These are phyloP conservation scores for Ettlia oleoabundans DNA, from an alignment of 139 green algal species.

Conservation along the genomic window DNA sequence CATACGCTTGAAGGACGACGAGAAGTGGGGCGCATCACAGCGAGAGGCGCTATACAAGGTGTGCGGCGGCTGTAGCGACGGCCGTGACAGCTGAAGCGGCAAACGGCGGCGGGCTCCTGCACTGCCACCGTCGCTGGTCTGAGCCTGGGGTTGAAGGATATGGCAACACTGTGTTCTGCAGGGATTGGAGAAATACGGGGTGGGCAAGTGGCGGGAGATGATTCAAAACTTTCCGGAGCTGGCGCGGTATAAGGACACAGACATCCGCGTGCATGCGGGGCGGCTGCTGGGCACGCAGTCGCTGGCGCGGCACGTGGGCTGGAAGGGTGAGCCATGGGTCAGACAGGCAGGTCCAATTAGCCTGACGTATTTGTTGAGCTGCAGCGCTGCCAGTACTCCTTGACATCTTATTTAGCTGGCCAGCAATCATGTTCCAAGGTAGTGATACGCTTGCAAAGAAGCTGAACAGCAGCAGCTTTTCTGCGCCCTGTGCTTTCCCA, in stretches of 20 bases:
- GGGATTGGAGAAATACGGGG: constrained; percentile 73
- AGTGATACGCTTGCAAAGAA: too few species aligned
- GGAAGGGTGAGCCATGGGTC: constrained; percentile 51
- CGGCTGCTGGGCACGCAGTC: constrained; percentile 79
- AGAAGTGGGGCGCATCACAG: constrained; percentile 70
- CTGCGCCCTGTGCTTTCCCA: too few species aligned
- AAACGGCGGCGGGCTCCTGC: too few species aligned
- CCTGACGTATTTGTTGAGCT: not conserved
- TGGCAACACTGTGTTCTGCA: too few species aligned
- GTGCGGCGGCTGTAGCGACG: not conserved
- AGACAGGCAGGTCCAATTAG: too few species aligned
- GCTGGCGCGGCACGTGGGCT: constrained; percentile 69
- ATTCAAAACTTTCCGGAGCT: constrained; percentile 46
- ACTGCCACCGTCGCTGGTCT: too few species aligned
- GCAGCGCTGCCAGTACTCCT: not conserved
- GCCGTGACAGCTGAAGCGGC: not conserved
- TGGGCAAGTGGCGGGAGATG: constrained; percentile 79
- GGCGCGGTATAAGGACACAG: constrained; percentile 48
- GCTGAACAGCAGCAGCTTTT: too few species aligned
- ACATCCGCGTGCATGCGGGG: constrained; percentile 68
- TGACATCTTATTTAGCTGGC: too few species aligned
- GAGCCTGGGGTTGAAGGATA: too few species aligned
- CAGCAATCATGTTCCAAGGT: too few species aligned
- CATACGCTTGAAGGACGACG: constrained; percentile 56
- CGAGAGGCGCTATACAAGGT: constrained; percentile 66